A percentile compares a stretch with the other conserved stretches of the same genome.
phyloP scores from a whole-genome alignment of 768 basidiomycete genomes.

The Chalciporus pseudorubinellus region DNA sequence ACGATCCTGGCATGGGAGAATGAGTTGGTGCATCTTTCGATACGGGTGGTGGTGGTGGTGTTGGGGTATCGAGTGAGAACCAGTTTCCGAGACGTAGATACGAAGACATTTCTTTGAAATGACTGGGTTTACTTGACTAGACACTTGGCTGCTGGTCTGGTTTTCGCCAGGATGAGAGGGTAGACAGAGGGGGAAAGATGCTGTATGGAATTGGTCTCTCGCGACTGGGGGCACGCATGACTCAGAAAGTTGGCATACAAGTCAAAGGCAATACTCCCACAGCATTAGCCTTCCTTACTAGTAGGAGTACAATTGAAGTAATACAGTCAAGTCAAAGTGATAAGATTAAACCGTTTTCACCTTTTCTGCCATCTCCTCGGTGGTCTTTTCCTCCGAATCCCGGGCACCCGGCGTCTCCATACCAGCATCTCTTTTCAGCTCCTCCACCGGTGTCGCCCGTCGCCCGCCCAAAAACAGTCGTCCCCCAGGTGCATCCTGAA shows the following conservation, averaged over 20 bases:
- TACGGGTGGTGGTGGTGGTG: neutral
- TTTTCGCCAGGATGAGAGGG: too few species aligned
- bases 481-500: constrained; percentile 36
- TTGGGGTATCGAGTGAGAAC: constrained; percentile 40
- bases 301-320: too few species aligned
- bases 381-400: neutral
- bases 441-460: constrained; percentile 28
- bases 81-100: constrained; percentile 63
- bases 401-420: neutral
- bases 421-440: constrained; percentile 15
- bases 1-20: constrained; percentile 22
- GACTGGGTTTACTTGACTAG: neutral
- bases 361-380: neutral
- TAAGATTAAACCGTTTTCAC: neutral
- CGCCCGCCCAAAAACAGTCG: constrained; percentile 26
- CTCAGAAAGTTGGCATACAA: too few species aligned
- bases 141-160: neutral
- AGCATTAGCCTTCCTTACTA: too few species aligned
- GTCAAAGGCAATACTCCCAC: too few species aligned
- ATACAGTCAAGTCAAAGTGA: too few species aligned
- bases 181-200: neutral
- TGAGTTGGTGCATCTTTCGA: neutral
- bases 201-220: neutral
- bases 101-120: constrained; percentile 31
- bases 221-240: too few species aligned